A percentile compares a stretch with the other conserved stretches of the same genome.
Conservation (phyloP, 2,329 filamentous ascomycete genomes). For the Trichoderma harzianum region DNA sequence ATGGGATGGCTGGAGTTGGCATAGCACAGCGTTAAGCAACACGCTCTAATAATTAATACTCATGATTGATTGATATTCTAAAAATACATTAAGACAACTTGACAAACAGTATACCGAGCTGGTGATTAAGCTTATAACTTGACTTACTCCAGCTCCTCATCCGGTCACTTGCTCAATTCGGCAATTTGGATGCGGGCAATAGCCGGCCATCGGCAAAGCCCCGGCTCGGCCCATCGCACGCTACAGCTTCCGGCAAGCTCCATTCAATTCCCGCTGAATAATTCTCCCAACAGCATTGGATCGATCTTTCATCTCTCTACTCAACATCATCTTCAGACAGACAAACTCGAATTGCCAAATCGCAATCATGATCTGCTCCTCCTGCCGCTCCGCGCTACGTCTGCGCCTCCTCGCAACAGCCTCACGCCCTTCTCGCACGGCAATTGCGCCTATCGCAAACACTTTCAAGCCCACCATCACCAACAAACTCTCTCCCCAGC, state of each 20-base stretch:
- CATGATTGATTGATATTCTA: not conserved
- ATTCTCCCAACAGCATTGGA: not conserved
- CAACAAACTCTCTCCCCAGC: not conserved
- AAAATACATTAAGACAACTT: no score
- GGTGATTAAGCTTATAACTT: no score
- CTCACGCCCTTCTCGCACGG: not conserved
- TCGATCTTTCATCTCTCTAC: not conserved
- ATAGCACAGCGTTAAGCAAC: not conserved
- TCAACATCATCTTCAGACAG: not conserved
- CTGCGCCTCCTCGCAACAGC: not conserved
- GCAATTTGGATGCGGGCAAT: not conserved
- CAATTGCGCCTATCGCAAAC: conserved; percentile 1
- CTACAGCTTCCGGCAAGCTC: not conserved
- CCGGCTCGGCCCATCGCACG: conserved; percentile 11
- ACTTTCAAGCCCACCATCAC: not conserved
- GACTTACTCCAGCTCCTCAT: not conserved
- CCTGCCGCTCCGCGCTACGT: conserved; percentile 21
- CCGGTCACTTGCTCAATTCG: not conserved
- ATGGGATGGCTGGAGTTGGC: not conserved
- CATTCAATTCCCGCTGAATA: conserved; percentile 14
- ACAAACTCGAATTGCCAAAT: not conserved
- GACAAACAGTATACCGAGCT: no score
- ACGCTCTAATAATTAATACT: not conserved
- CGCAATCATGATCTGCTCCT: conserved; percentile 20
- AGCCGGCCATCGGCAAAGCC: conserved; percentile 12